Evolutionary conservation across 805 yeast species (phyloP).

Genomic region (Ogataea ganodermae): DNA sequence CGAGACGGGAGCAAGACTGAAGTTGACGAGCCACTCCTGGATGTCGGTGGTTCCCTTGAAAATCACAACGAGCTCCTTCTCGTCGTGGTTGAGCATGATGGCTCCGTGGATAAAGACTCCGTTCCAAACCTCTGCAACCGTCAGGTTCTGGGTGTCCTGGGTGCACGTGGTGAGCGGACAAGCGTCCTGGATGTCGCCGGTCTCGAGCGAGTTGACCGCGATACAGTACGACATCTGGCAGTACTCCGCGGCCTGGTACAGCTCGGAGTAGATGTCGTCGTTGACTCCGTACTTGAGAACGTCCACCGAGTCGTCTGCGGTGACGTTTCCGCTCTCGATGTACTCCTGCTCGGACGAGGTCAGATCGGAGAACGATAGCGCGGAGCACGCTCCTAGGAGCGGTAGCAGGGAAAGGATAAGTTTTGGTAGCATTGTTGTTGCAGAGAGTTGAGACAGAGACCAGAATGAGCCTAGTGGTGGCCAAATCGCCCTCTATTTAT

Average conservation of each 20-base stretch:
- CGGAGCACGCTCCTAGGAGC: too few species aligned
- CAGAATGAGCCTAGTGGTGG: too few species aligned
- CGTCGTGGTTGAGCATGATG: constrained; percentile 49
- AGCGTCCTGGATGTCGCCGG: constrained; percentile 33
- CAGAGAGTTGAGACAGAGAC: not conserved
- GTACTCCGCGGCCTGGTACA: constrained; percentile 35
- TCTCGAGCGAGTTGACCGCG: constrained; percentile 21
- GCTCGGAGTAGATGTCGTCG: constrained; percentile 27
- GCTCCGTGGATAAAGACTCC: constrained; percentile 54
- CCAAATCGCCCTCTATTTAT: too few species aligned
- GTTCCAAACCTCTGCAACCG: constrained; percentile 42
- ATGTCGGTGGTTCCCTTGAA: constrained; percentile 66
- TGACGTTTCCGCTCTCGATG: not conserved
- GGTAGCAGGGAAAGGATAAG: not conserved
- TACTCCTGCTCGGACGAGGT: too few species aligned
- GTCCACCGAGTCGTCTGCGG: constrained; percentile 1
- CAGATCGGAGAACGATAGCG: not conserved
- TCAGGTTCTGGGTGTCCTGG: constrained; percentile 28
- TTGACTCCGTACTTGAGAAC: constrained; percentile 2
- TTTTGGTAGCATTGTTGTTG: not conserved
- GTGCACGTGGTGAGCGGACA: constrained; percentile 39
- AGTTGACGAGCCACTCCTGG: constrained; percentile 64
- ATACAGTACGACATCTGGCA: constrained; percentile 41
- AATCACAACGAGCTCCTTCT: constrained; percentile 46
- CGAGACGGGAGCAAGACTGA: constrained; percentile 46